phyloP scores from a whole-genome alignment of 176 grass and related monocot genomes.

The Oryza meyeriana region DNA sequence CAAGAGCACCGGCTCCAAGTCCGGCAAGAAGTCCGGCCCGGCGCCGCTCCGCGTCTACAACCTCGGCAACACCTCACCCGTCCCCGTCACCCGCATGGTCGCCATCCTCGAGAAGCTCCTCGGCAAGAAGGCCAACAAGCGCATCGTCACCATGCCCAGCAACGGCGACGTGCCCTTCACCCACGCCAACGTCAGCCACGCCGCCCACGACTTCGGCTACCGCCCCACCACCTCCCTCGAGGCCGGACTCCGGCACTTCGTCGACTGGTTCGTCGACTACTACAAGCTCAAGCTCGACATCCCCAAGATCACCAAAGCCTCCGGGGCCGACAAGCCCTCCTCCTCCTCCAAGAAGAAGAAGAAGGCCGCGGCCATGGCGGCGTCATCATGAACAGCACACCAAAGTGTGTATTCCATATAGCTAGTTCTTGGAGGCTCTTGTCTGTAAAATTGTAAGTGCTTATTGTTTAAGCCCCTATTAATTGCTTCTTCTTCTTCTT shows the following conservation, averaged over 20 bases:
- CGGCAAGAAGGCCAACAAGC: conserved; percentile 93
- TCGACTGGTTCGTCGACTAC: conserved; percentile 81
- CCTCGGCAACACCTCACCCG: conserved; percentile 91
- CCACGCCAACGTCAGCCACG: conserved; percentile 92
- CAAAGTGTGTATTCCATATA: conserved; percentile 49
- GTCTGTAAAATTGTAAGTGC: conserved; percentile 39
- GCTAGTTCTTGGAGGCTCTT: conserved; percentile 42
- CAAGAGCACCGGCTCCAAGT: conserved; percentile 65
- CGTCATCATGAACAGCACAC: conserved; percentile 39
- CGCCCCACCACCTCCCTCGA: conserved; percentile 78
- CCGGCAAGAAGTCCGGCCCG: conserved; percentile 57
- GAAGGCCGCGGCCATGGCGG: conserved; percentile 44
- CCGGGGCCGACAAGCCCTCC: conserved; percentile 18
- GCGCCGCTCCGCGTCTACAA: conserved; percentile 90
- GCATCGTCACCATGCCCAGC: conserved; percentile 74
- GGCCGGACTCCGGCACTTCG: conserved; percentile 73
- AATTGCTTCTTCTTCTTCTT: not conserved
- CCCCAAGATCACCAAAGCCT: conserved; percentile 23
- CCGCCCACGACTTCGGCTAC: conserved; percentile 81
- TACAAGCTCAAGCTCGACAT: conserved; percentile 65
- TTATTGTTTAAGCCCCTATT: conserved; percentile 42
- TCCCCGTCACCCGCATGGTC: conserved; percentile 85
- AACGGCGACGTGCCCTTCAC: conserved; percentile 98
- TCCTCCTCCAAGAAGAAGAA: conserved; percentile 24
- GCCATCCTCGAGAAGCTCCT: conserved; percentile 76